phyloP scores from a whole-genome alignment of 2,329 filamentous ascomycete species.

The Knufia fluminis region DNA sequence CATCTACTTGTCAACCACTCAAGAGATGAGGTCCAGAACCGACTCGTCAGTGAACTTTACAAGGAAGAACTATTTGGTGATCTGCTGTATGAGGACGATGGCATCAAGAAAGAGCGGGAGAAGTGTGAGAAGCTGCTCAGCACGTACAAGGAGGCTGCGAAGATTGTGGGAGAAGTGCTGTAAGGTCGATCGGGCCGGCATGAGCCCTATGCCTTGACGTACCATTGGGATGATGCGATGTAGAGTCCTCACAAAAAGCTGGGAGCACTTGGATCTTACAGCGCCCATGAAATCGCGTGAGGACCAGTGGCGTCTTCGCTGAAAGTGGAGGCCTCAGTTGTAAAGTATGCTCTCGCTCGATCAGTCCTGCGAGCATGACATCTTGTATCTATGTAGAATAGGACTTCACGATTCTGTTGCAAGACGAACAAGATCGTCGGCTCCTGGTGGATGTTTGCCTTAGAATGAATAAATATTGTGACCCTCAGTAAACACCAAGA shows the following conservation, averaged over 20 bases:
- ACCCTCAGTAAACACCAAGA: too few relatives aligned
- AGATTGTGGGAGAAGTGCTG: slow-evolving; percentile 94
- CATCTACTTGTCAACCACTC: slow-evolving; percentile 96
- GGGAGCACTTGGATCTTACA: background rate
- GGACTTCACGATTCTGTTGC: background rate
- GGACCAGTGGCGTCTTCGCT: background rate
- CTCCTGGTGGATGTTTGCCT: background rate
- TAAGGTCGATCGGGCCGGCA: slow-evolving; percentile 33
- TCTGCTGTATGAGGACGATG: slow-evolving; percentile 92
- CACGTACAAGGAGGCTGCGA: slow-evolving; percentile 94
- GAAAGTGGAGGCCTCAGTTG: background rate
- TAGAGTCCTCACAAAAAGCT: background rate
- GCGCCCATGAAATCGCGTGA: background rate
- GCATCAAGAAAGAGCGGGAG: slow-evolving; percentile 92
- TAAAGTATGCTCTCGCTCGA: slow-evolving; percentile 7
- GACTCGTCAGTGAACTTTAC: slow-evolving; percentile 90
- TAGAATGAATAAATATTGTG: background rate
- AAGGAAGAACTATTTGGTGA: slow-evolving; percentile 85
- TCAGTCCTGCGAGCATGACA: background rate
- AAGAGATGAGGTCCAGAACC: slow-evolving; percentile 95
- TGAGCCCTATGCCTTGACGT: background rate
- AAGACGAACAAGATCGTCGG: background rate
- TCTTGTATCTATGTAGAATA: slow-evolving; percentile 5
- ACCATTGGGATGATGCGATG: background rate
- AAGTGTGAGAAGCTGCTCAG: slow-evolving; percentile 94